Percentiles rank a stretch among this genome's conserved stretches.
phyloP scores from a whole-genome alignment of 495 filamentous ascomycete species.

The Halenospora varia region DNA sequence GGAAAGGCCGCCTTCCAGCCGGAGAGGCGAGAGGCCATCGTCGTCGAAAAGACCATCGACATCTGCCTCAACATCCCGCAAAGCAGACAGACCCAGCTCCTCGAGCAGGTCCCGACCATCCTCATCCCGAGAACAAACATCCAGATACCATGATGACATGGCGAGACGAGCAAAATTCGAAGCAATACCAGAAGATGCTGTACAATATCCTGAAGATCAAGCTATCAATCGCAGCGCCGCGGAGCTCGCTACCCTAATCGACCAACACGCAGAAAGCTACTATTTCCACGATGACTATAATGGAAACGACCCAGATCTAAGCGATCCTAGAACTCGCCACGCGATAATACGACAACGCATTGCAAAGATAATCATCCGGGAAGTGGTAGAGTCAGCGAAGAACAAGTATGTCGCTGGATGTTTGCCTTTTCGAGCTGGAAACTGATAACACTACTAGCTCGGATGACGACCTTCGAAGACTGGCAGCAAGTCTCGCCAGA shows the following conservation, averaged over 20 bases:
- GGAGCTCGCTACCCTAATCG: background rate
- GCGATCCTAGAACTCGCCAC: background rate
- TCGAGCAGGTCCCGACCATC: background rate
- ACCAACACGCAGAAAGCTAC: background rate
- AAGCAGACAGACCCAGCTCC: background rate
- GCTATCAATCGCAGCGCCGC: background rate
- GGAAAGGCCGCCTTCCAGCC: background rate
- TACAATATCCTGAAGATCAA: background rate
- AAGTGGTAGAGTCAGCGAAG: background rate
- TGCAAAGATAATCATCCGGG: background rate
- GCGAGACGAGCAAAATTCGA: background rate
- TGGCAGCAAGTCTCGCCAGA: background rate
- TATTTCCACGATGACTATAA: background rate
- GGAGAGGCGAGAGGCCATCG: background rate
- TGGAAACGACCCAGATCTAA: background rate
- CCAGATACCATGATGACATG: background rate
- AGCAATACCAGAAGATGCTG: background rate
- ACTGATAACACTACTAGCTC: background rate
- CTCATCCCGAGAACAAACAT: background rate
- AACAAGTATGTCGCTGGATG: background rate
- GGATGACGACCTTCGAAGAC: background rate
- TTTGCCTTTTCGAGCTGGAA: background rate
- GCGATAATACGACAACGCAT: constrained; percentile 1
- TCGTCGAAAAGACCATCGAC: background rate
- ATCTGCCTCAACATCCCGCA: background rate